Conservation (phyloP, 805 yeast species). For the Candida vaughaniae region DNA sequence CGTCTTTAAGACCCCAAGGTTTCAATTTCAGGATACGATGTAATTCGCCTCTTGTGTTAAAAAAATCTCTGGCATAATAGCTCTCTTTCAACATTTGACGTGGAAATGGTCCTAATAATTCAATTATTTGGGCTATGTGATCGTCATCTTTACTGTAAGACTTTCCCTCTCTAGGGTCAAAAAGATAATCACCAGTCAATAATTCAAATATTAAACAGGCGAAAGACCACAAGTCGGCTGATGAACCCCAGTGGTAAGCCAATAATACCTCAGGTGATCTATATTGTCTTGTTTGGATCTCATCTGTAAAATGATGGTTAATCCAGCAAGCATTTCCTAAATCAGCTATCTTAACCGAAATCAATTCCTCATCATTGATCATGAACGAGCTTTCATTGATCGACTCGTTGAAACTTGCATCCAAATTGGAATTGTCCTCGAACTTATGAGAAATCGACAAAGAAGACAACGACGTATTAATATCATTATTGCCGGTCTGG, state of each 20-base stretch:
- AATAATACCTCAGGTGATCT: constrained; percentile 63
- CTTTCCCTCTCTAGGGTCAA: constrained; percentile 82
- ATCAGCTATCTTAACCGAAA: constrained; percentile 68
- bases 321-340: constrained; percentile 70
- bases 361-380: constrained; percentile 49
- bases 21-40: constrained; percentile 78
- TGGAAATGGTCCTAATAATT: constrained; percentile 72
- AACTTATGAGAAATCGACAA: constrained; percentile 36
- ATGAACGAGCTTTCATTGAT: constrained; percentile 15
- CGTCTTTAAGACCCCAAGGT: constrained; percentile 86
- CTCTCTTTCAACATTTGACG: constrained; percentile 56
- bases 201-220: constrained; percentile 91
- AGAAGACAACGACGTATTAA: constrained; percentile 39
- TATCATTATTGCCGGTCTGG: constrained; percentile 16
- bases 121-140: constrained; percentile 93
- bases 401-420: constrained; percentile 10
- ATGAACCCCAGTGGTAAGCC: constrained; percentile 90
- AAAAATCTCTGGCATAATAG: constrained; percentile 58
- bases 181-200: constrained; percentile 89
- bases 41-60: constrained; percentile 67
- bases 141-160: constrained; percentile 89
- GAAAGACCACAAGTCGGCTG: constrained; percentile 94
- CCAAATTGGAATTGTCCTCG: constrained; percentile 8
- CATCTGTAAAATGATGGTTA: constrained; percentile 62
- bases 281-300: constrained; percentile 68